These are phyloP conservation scores for Cystobasidium pallidum DNA, from an alignment of 1,284 basidiomycete genomes.

Conservation along the genomic window DNA sequence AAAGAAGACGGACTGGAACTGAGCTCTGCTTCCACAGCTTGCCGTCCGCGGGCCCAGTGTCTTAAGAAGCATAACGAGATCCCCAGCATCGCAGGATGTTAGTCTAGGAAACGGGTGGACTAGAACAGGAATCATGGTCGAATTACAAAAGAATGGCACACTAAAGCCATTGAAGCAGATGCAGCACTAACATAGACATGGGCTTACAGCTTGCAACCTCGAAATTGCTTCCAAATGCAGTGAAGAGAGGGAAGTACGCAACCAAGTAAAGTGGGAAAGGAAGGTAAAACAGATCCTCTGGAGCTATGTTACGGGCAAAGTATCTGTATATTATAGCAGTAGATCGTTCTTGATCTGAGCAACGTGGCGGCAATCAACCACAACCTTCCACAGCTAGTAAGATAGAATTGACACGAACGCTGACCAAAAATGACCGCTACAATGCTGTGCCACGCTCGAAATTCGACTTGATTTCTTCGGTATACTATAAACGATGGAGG, in stretches of 20 bases:
- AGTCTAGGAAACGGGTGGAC: conserved; percentile 21
- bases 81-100: neutral
- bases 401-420: too few species aligned
- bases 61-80: conserved; percentile 2
- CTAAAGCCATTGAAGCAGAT: conserved; percentile 30
- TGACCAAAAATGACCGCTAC: conserved; percentile 55
- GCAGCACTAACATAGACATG: neutral
- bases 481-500: conserved; percentile 70
- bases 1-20: too few species aligned
- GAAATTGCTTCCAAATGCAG: too few species aligned
- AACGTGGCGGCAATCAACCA: neutral
- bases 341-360: neutral
- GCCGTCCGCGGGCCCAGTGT: conserved; percentile 33
- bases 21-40: conserved; percentile 18
- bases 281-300: neutral
- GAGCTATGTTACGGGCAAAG: neutral
- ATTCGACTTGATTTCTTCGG: conserved; percentile 87
- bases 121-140: conserved; percentile 27
- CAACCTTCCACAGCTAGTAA: too few species aligned
- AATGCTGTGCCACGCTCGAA: conserved; percentile 94
- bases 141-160: conserved; percentile 36
- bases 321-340: conserved; percentile 5
- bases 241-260: neutral
- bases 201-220: too few species aligned
- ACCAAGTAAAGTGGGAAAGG: neutral